Percentiles rank a stretch among this genome's conserved stretches.
These are phyloP conservation scores for Aspergillus sp. DNA, from an alignment of 2,329 filamentous ascomycete species.

Conservation along the genomic window DNA sequence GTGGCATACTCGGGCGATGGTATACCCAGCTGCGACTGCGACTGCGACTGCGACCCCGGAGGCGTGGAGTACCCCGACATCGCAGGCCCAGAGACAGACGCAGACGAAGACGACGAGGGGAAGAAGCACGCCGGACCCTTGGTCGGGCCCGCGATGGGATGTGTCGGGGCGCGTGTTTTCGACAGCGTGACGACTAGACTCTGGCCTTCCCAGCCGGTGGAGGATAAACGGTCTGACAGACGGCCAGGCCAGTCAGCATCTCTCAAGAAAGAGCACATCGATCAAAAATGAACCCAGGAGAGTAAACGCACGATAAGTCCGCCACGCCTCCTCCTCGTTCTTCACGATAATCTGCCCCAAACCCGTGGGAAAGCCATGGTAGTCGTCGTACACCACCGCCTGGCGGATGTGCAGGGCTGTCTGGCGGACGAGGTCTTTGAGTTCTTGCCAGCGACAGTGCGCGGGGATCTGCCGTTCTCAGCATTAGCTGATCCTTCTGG, in stretches of 20 bases:
- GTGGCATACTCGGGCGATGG: slow-evolving; percentile 28
- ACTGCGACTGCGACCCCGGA: slow-evolving; percentile 13
- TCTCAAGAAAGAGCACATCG: neutral
- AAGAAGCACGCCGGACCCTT: slow-evolving; percentile 27
- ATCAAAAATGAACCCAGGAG: no score
- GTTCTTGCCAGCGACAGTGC: slow-evolving; percentile 39
- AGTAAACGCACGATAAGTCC: slow-evolving; percentile 33
- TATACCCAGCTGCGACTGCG: no score
- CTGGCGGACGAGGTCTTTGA: slow-evolving; percentile 39
- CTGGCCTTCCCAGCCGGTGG: slow-evolving; percentile 37
- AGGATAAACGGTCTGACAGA: slow-evolving; percentile 31
- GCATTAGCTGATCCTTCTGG: slow-evolving; percentile 6
- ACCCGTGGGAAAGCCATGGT: slow-evolving; percentile 35
- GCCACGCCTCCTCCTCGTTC: slow-evolving; percentile 38
- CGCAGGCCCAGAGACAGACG: slow-evolving; percentile 3
- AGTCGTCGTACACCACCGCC: slow-evolving; percentile 38
- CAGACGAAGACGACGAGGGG: slow-evolving; percentile 1
- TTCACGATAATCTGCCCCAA: slow-evolving; percentile 39
- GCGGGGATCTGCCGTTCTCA: slow-evolving; percentile 28
- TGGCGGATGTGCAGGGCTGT: slow-evolving; percentile 38
- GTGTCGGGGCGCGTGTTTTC: slow-evolving; percentile 33
- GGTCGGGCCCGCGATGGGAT: slow-evolving; percentile 36
- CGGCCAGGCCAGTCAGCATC: slow-evolving; percentile 7
- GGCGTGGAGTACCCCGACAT: slow-evolving; percentile 26
- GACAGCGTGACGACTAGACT: slow-evolving; percentile 36